Percentiles rank a stretch among this genome's conserved stretches.
These are phyloP conservation scores for Metschnikowia rubicola DNA, from an alignment of 805 yeast genomes.

Conservation along the genomic window DNA sequence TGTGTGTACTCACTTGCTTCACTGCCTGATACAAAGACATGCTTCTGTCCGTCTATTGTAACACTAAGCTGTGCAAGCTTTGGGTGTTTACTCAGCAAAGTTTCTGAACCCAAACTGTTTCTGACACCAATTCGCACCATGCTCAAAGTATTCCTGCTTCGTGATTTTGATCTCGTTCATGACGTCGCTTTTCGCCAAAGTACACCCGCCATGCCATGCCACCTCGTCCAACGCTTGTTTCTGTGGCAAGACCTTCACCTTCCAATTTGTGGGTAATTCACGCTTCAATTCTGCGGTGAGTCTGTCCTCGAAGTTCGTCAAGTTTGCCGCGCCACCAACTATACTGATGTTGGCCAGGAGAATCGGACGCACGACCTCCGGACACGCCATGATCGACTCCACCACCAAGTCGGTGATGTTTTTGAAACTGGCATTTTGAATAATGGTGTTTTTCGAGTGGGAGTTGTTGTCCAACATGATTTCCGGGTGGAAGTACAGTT, in stretches of 20 bases:
- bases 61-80: background rate
- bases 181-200: slow-evolving; percentile 36
- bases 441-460: slow-evolving; percentile 25
- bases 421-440: slow-evolving; percentile 53
- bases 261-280: slow-evolving; percentile 71
- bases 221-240: slow-evolving; percentile 23
- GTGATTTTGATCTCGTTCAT: slow-evolving; percentile 57
- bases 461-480: slow-evolving; percentile 42
- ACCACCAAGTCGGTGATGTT: slow-evolving; percentile 74
- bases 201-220: slow-evolving; percentile 38
- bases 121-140: slow-evolving; percentile 64
- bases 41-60: no score
- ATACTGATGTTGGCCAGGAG: slow-evolving; percentile 75
- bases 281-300: slow-evolving; percentile 58
- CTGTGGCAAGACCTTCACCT: slow-evolving; percentile 46
- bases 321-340: slow-evolving; percentile 76
- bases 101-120: slow-evolving; percentile 46
- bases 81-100: slow-evolving; percentile 1
- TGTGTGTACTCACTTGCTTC: no score
- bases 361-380: slow-evolving; percentile 70
- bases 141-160: slow-evolving; percentile 78
- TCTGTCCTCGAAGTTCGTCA: slow-evolving; percentile 66
- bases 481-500: slow-evolving; percentile 80
- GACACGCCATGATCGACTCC: slow-evolving; percentile 65
- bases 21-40: no score